These are phyloP conservation scores for Nicotiana knightiana DNA, from an alignment of 257 asterid species.

Conservation along the genomic window DNA sequence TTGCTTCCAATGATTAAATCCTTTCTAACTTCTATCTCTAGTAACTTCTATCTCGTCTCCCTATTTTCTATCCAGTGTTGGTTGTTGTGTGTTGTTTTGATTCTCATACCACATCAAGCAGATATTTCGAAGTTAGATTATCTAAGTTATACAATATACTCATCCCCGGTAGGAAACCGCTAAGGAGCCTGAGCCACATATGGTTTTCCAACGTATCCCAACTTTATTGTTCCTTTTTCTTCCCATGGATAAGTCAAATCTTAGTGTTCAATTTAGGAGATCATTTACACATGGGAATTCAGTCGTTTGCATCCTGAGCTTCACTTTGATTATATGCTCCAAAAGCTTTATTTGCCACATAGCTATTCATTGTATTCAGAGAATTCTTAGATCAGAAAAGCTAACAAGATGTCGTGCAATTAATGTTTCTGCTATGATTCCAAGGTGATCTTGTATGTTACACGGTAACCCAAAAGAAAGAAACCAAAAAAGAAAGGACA, in stretches of 20 bases:
- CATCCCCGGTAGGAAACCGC: conserved; percentile 60
- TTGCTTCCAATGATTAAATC: background rate
- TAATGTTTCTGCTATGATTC: background rate
- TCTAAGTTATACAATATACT: background rate
- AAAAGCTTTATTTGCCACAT: background rate
- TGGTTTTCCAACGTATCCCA: background rate
- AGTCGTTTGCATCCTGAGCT: background rate
- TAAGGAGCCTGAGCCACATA: background rate
- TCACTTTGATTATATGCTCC: background rate
- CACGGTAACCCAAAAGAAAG: background rate
- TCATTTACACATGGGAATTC: background rate
- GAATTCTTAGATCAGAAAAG: background rate
- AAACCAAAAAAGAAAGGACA: background rate
- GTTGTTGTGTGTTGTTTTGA: background rate
- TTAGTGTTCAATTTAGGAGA: background rate
- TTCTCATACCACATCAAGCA: background rate
- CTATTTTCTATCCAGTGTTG: background rate
- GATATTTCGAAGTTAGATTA: background rate
- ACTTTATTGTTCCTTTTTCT: background rate
- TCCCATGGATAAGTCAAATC: background rate
- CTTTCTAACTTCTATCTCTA: background rate
- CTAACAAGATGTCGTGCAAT: background rate
- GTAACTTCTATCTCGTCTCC: background rate
- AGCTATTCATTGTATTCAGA: background rate
- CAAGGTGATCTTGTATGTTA: background rate